Evolutionary conservation across 441 rosid genomes (phyloP), one percentile per base, ranked within the genome.

Genomic region (Kokia cookei): DNA sequence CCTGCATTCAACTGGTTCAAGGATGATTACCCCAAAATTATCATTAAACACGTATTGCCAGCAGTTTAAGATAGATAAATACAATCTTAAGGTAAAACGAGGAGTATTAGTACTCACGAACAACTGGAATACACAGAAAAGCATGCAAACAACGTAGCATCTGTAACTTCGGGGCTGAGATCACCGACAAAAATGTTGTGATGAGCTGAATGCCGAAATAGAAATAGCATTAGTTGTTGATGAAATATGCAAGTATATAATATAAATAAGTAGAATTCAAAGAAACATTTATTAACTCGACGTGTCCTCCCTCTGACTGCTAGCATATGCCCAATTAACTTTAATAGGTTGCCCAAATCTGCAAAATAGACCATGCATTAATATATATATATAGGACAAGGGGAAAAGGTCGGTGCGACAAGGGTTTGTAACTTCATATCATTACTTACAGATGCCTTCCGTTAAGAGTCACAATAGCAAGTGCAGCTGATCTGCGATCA

Each of bases 291-390:
- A 71, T 71, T 71, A 72, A 93, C 97, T 86, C 70, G 98, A 88
- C 71, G 96, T 90, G 74, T 93, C 98, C 83, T 93, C 98, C 75
- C 97, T 90, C 76, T 93, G 98, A 82, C 86, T 85, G 69, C 92
- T 91, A 15, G 93, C 94, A 79, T 93, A 93, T 26, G 98, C 98
- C 96, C 96, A 93, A 71, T 90, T 93, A 63, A 93, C 96, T 78
- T 93, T 93, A 63, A 90, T 86, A 74, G 98, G 93, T 73, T 91
- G 96, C 69, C 97, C 97, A 82, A 83, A 93, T 37, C 98, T 93
- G 83, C 57, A 77, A 83, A 79, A 51, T 12, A 2, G n/a, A 65
- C 14, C 37, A 29, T 53, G 40, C 45, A 19, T 74, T 74, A 73
- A n/a, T n/a, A 60, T 32, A 32, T 32, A 32, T 4, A 70, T 64